Conservation (phyloP, 1,284 basidiomycete species). For the Erythrobasidium hasegawianum region DNA sequence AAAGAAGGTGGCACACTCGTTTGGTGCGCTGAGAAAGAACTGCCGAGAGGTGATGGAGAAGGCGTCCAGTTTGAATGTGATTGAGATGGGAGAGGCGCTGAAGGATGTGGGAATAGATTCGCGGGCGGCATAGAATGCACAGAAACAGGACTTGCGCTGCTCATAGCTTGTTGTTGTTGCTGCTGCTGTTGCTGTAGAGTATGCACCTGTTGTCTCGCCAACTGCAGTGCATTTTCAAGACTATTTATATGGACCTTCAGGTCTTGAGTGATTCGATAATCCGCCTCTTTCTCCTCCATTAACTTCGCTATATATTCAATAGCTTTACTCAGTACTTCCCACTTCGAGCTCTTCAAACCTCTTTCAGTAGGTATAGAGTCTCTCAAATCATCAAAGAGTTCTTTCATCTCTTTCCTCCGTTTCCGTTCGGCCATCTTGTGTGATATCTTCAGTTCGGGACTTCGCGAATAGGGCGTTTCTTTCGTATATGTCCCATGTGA, state of each 20-base stretch:
- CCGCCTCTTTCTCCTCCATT: slow-evolving; percentile 64
- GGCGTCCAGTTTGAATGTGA: background rate
- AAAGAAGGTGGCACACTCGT: background rate
- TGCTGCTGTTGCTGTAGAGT: background rate
- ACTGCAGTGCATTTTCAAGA: background rate
- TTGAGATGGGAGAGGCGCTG: background rate
- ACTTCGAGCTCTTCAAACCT: slow-evolving; percentile 91
- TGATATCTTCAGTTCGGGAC: slow-evolving; percentile 83
- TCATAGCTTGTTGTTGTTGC: background rate
- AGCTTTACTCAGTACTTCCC: slow-evolving; percentile 87
- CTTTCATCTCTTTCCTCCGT: slow-evolving; percentile 94
- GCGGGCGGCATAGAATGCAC: background rate
- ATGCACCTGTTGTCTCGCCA: background rate
- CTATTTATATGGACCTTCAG: background rate
- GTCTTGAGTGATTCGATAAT: background rate
- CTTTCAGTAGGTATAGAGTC: slow-evolving; percentile 71
- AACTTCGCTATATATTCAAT: slow-evolving; percentile 78
- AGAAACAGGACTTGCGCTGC: background rate
- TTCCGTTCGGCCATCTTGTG: slow-evolving; percentile 94
- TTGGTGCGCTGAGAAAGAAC: background rate
- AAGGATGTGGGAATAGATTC: background rate
- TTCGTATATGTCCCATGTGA: background rate
- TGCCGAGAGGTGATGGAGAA: background rate
- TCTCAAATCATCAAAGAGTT: slow-evolving; percentile 86
- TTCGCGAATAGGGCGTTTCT: slow-evolving; percentile 76